These are phyloP conservation scores for Pyrus betulifolia DNA, from an alignment of 306 rosid genomes.

Conservation along the genomic window DNA sequence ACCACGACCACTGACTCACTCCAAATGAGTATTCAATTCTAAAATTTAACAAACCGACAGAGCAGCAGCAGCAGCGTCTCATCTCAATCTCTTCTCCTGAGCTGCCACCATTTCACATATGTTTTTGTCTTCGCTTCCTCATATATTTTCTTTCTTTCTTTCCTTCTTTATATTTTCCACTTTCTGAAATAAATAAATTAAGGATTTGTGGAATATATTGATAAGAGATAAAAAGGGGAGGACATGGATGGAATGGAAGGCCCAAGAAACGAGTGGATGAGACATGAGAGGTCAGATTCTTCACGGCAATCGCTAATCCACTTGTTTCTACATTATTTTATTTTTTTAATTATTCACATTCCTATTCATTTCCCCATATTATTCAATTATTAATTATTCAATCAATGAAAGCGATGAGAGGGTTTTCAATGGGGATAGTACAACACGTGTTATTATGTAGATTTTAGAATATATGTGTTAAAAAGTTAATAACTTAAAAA, in stretches of 20 bases:
- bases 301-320: constrained; percentile 3
- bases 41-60: not conserved
- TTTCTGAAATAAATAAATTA: no score
- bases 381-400: not conserved
- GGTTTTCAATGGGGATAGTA: no score
- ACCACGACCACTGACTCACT: not conserved
- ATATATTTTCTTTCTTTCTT: no score
- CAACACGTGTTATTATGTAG: rapidly evolving
- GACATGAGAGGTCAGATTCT: not conserved
- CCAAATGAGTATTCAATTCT: not conserved
- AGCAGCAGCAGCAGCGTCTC: not conserved
- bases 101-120: not conserved
- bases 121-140: not conserved
- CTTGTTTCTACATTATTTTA: not conserved
- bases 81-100: not conserved
- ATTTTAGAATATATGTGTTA: no score
- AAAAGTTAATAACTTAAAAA: no score
- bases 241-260: not conserved
- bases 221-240: not conserved
- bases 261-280: not conserved
- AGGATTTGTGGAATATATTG: not conserved
- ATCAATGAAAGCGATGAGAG: not conserved
- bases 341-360: not conserved
- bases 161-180: no score
- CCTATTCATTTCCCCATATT: not conserved